Percentiles rank a stretch among this genome's conserved stretches.
Conservation (phyloP, 805 yeast species). For the Pichia scutulata region DNA sequence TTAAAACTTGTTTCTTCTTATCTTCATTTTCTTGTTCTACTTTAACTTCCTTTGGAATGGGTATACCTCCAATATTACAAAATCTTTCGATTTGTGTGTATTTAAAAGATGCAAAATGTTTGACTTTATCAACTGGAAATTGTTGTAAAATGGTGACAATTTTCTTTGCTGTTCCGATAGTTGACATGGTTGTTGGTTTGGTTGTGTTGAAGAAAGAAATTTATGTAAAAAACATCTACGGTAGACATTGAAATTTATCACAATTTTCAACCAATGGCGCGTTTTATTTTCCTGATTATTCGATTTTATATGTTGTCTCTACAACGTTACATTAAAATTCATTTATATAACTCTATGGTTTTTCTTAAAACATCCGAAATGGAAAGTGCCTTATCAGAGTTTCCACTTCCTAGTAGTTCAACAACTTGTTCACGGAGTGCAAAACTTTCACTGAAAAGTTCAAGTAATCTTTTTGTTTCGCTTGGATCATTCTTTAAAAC, state of each 20-base stretch:
- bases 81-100: constrained; percentile 55
- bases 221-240: background rate
- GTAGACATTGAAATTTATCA: background rate
- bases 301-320: background rate
- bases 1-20: constrained; percentile 31
- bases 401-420: background rate
- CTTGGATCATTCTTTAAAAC: background rate
- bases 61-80: constrained; percentile 42
- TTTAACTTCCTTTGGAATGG: constrained; percentile 31
- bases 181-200: constrained; percentile 5
- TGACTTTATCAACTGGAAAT: constrained; percentile 62
- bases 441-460: constrained; percentile 8
- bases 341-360: background rate
- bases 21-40: constrained; percentile 26
- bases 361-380: background rate
- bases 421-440: constrained; percentile 14
- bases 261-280: background rate
- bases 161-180: constrained; percentile 34
- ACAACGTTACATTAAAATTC: background rate
- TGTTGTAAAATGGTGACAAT: constrained; percentile 51
- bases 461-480: constrained; percentile 3
- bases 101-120: constrained; percentile 64
- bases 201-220: background rate
- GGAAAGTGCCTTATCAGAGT: constrained; percentile 1
- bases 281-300: background rate